Conservation (phyloP, 1,284 basidiomycete genomes). For the Malassezia japonica region DNA sequence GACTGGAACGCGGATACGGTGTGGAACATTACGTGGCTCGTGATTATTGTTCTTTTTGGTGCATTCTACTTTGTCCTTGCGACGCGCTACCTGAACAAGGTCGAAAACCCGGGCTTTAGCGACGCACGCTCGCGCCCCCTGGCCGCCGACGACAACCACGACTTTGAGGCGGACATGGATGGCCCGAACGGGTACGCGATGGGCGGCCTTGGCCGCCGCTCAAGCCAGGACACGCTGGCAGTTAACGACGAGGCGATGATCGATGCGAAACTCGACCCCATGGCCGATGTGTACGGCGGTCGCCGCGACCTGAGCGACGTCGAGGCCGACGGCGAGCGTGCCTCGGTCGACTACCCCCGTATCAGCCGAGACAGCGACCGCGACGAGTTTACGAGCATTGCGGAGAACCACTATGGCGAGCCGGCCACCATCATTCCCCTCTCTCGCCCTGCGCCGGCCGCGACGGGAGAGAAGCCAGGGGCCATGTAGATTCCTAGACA, state of each 20-base stretch:
- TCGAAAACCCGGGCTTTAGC: background rate
- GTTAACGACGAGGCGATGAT: background rate
- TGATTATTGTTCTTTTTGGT: slow-evolving; percentile 8
- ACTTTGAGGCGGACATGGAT: slow-evolving; percentile 2
- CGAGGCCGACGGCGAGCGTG: background rate
- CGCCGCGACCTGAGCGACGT: background rate
- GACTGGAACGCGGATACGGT: slow-evolving; percentile 2
- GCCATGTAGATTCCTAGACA: too few relatives aligned
- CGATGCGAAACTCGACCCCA: background rate
- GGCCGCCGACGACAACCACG: background rate
- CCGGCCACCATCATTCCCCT: background rate
- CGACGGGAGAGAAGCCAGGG: too few relatives aligned
- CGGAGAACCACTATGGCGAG: too few relatives aligned
- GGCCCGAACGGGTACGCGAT: background rate
- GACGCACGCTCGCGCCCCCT: background rate
- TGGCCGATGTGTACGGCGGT: slow-evolving; percentile 4
- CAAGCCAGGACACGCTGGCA: background rate
- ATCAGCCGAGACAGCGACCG: too few relatives aligned
- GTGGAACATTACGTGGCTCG: slow-evolving; percentile 14
- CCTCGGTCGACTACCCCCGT: too few relatives aligned
- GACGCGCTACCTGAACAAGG: background rate
- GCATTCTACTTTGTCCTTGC: background rate
- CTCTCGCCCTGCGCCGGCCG: background rate
- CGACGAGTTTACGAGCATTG: too few relatives aligned
- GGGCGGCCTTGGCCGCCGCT: background rate